These are phyloP conservation scores for Lipomyces sp. DNA, from an alignment of 805 yeast species.

Conservation along the genomic window DNA sequence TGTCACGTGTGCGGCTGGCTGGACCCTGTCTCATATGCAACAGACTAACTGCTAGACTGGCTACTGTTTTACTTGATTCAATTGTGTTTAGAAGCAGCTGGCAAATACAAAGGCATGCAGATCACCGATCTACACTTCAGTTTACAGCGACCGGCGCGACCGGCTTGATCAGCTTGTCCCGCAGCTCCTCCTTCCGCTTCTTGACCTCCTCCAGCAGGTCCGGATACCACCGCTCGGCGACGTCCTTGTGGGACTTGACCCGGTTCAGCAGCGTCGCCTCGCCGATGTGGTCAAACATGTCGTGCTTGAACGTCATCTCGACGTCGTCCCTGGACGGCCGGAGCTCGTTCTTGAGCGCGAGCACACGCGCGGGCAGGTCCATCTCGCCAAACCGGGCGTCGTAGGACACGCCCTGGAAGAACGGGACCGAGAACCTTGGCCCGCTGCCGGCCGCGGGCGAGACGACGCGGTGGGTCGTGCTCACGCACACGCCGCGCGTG, in stretches of 20 bases:
- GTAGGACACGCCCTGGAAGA: constrained; percentile 43
- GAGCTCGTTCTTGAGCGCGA: constrained; percentile 9
- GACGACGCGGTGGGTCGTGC: constrained; percentile 49
- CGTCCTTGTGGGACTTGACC: constrained; percentile 43
- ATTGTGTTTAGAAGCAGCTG: background rate
- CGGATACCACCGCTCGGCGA: constrained; percentile 43
- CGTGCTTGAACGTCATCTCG: constrained; percentile 23
- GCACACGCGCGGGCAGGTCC: constrained; percentile 17
- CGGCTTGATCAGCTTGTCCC: constrained; percentile 2
- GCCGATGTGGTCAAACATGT: constrained; percentile 35
- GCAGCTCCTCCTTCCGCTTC: constrained; percentile 11
- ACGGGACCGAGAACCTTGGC: constrained; percentile 45
- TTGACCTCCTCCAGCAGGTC: constrained; percentile 32
- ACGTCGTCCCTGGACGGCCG: constrained; percentile 17
- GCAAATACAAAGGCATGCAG: background rate
- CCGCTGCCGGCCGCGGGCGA: constrained; percentile 41
- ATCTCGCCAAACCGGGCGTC: constrained; percentile 23
- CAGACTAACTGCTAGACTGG: too few relatives aligned
- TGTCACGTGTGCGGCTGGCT: too few relatives aligned
- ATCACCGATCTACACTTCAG: background rate
- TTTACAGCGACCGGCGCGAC: constrained; percentile 1
- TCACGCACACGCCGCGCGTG: constrained; percentile 56
- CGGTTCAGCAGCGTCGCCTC: constrained; percentile 45
- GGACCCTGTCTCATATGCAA: too few relatives aligned
- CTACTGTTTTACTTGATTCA: too few relatives aligned